Percentiles rank a stretch among this genome's conserved stretches.
Evolutionary conservation across 768 basidiomycete species (phyloP).

Genomic region (Termitomyces sp.): DNA sequence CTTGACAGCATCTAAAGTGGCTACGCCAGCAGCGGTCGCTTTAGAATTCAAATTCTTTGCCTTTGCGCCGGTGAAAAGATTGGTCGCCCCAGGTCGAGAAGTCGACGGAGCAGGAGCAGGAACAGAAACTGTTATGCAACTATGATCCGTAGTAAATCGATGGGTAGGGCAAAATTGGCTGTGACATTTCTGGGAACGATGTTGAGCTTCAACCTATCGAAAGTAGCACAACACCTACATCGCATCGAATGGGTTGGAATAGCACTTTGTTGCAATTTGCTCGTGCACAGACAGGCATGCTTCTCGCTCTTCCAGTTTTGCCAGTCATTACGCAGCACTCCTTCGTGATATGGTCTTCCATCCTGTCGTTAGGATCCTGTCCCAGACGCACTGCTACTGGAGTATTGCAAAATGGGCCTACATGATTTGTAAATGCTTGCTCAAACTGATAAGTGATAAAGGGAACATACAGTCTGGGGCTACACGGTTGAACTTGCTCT

Average conservation of each 20-base stretch:
- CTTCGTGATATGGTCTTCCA: slow-evolving; percentile 67
- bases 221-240: slow-evolving; percentile 40
- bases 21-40: slow-evolving; percentile 27
- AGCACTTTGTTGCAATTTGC: slow-evolving; percentile 68
- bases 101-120: slow-evolving; percentile 17
- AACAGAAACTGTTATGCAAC: slow-evolving; percentile 32
- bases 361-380: slow-evolving; percentile 75
- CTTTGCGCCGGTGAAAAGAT: slow-evolving; percentile 21
- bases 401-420: slow-evolving; percentile 72
- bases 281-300: slow-evolving; percentile 54
- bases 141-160: slow-evolving; percentile 73
- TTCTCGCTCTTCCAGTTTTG: slow-evolving; percentile 35
- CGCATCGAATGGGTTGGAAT: slow-evolving; percentile 69
- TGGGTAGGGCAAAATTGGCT: slow-evolving; percentile 74
- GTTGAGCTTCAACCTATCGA: neutral
- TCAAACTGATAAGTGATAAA: neutral
- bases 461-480: slow-evolving; percentile 63
- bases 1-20: slow-evolving; percentile 23
- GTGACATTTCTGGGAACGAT: slow-evolving; percentile 50
- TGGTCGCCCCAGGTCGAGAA: slow-evolving; percentile 9
- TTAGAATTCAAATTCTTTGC: slow-evolving; percentile 35
- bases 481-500: slow-evolving; percentile 63
- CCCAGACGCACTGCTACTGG: slow-evolving; percentile 74
- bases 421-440: neutral
- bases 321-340: slow-evolving; percentile 72